Conservation (phyloP, 2,329 filamentous ascomycete species). For the Ilyonectria destructans region DNA sequence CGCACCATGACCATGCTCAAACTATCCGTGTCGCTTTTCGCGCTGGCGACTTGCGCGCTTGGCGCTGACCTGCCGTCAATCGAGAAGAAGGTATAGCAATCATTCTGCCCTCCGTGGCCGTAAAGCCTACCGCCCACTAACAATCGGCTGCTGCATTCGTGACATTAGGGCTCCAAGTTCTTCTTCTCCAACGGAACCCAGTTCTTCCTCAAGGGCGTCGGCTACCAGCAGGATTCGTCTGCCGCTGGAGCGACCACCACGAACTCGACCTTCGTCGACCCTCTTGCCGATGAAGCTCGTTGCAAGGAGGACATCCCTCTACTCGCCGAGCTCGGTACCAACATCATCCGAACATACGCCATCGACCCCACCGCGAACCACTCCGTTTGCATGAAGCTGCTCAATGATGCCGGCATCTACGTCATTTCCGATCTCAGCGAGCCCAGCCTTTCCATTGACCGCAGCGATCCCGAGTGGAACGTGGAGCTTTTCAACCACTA, state of each 20-base stretch:
- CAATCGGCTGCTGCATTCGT: background rate
- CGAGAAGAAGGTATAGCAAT: conserved; percentile 15
- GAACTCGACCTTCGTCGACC: conserved; percentile 80
- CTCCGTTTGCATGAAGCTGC: conserved; percentile 85
- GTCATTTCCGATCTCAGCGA: conserved; percentile 92
- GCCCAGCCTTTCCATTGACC: conserved; percentile 88
- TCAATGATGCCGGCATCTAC: conserved; percentile 92
- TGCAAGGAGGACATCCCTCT: conserved; percentile 92
- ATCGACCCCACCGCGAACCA: conserved; percentile 87
- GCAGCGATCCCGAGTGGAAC: conserved; percentile 86
- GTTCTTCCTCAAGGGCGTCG: conserved; percentile 90
- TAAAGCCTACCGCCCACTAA: conserved; percentile 3
- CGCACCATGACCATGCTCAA: conserved; percentile 9
- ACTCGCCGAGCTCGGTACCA: conserved; percentile 85
- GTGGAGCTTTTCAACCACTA: conserved; percentile 85
- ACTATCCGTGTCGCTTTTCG: conserved; percentile 14
- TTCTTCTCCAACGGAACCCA: conserved; percentile 85
- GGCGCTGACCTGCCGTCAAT: conserved; percentile 18
- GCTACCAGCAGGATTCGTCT: conserved; percentile 89
- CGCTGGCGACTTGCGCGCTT: conserved; percentile 2
- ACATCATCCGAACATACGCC: conserved; percentile 95
- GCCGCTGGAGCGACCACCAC: conserved; percentile 67
- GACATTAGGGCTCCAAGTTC: conserved; percentile 81
- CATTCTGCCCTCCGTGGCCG: too few relatives aligned
- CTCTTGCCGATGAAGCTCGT: conserved; percentile 78